These are phyloP conservation scores for Neonectria sp. DNA, from an alignment of 2,329 filamentous ascomycete species.

Conservation along the genomic window DNA sequence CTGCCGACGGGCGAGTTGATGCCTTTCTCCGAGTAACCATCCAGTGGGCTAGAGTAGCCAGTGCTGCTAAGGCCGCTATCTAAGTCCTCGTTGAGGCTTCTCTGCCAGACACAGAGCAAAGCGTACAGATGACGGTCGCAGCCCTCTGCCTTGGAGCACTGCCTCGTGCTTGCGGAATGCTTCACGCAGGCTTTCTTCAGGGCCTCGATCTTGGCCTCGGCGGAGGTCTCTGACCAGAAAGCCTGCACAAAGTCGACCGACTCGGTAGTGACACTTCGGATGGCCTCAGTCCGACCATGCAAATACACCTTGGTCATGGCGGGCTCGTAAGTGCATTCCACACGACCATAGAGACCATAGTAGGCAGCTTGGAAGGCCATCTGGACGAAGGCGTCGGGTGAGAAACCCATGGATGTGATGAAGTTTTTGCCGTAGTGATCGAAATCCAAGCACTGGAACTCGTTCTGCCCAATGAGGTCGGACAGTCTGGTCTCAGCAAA, in stretches of 20 bases:
- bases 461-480: constrained; percentile 96
- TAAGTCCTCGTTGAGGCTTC: constrained; percentile 79
- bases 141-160: constrained; percentile 91
- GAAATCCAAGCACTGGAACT: constrained; percentile 95
- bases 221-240: constrained; percentile 94
- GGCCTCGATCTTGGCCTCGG: constrained; percentile 87
- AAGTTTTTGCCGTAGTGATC: constrained; percentile 94
- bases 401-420: constrained; percentile 97
- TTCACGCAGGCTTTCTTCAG: constrained; percentile 87
- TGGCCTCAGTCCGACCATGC: constrained; percentile 94
- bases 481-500: constrained; percentile 96
- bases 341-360: constrained; percentile 93
- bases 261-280: constrained; percentile 87
- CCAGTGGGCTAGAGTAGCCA: constrained; percentile 74
- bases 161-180: constrained; percentile 84
- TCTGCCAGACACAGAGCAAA: constrained; percentile 95
- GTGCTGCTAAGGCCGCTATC: constrained; percentile 70
- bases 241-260: constrained; percentile 91
- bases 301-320: constrained; percentile 97
- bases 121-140: constrained; percentile 96
- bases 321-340: constrained; percentile 97
- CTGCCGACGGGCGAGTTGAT: constrained; percentile 65
- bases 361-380: constrained; percentile 99
- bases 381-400: constrained; percentile 96
- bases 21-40: constrained; percentile 64